A percentile compares a stretch with the other conserved stretches of the same genome.
Conservation (phyloP, 768 basidiomycete species). For the Mycena metata region DNA sequence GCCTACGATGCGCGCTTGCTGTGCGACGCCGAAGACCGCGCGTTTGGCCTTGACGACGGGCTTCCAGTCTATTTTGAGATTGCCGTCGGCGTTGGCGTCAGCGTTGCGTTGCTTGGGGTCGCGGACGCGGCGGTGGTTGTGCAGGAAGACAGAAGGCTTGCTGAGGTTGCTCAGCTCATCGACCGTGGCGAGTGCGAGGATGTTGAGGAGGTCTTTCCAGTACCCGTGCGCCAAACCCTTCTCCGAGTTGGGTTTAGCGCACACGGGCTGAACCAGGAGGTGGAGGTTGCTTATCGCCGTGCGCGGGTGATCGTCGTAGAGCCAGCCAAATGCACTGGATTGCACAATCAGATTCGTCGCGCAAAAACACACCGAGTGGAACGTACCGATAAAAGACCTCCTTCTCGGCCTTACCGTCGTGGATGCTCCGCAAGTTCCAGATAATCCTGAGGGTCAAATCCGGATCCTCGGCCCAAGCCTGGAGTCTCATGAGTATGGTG, state of each 20-base stretch:
- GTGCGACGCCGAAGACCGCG: slow-evolving; percentile 37
- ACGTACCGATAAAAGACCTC: slow-evolving; percentile 70
- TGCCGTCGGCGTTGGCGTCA: neutral
- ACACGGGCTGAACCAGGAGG: slow-evolving; percentile 66
- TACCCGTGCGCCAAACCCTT: slow-evolving; percentile 65
- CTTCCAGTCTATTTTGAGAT: slow-evolving; percentile 27
- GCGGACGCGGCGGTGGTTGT: slow-evolving; percentile 38
- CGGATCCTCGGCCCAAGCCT: slow-evolving; percentile 72
- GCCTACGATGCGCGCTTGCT: slow-evolving; percentile 53
- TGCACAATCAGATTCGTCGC: neutral
- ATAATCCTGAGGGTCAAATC: slow-evolving; percentile 72
- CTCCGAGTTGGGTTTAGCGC: slow-evolving; percentile 49
- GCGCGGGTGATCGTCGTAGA: slow-evolving; percentile 76
- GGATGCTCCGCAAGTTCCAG: slow-evolving; percentile 78
- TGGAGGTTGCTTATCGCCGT: slow-evolving; percentile 76
- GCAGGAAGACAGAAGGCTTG: slow-evolving; percentile 46
- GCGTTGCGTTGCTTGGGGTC: too few species aligned
- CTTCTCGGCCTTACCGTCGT: slow-evolving; percentile 75
- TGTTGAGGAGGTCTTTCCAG: slow-evolving; percentile 83
- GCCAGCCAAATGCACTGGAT: slow-evolving; percentile 73
- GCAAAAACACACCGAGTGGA: neutral
- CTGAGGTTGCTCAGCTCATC: slow-evolving; percentile 58
- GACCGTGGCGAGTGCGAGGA: slow-evolving; percentile 70
- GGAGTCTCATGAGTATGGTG: neutral
- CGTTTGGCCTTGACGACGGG: slow-evolving; percentile 44